These are phyloP conservation scores for Picea sitchensis DNA, from an alignment of 75 land plant species.

Conservation along the genomic window DNA sequence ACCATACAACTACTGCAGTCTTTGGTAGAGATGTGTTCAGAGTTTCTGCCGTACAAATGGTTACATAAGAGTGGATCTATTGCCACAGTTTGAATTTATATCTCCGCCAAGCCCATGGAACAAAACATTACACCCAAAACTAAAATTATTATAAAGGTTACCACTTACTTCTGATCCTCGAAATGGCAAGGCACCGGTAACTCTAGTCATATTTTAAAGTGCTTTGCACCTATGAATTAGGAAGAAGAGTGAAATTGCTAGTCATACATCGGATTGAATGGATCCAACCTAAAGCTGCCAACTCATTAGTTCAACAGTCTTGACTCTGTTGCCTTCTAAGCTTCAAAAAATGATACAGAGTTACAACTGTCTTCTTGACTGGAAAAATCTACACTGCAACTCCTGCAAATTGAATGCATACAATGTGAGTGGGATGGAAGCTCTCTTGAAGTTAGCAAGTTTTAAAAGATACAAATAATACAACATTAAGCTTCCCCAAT, in stretches of 20 bases:
- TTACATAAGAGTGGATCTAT: neutral
- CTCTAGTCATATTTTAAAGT: conserved; percentile 14
- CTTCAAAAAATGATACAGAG: conserved; percentile 10
- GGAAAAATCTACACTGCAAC: conserved; percentile 10
- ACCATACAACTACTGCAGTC: neutral
- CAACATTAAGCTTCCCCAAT: neutral
- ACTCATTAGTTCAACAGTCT: conserved; percentile 17
- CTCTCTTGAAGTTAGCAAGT: neutral
- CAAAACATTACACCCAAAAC: conserved; percentile 29
- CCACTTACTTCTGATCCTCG: conserved; percentile 32
- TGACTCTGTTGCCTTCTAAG: conserved; percentile 13
- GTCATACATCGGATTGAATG: conserved; percentile 28
- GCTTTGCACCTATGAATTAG: conserved; percentile 30
- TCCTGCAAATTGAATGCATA: neutral
- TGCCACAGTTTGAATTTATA: conserved; percentile 29
- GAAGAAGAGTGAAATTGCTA: conserved; percentile 17
- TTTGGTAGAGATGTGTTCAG: conserved; percentile 1
- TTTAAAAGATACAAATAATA: neutral
- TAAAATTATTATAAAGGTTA: conserved; percentile 11
- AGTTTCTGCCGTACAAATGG: neutral
- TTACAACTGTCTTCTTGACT: conserved; percentile 6
- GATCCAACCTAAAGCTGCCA: conserved; percentile 10
- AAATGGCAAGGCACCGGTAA: conserved; percentile 28
- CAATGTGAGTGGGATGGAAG: neutral
- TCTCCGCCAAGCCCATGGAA: conserved; percentile 33